These are phyloP conservation scores for Pleurotus citrinopileatus DNA, from an alignment of 768 basidiomycete species.

Conservation along the genomic window DNA sequence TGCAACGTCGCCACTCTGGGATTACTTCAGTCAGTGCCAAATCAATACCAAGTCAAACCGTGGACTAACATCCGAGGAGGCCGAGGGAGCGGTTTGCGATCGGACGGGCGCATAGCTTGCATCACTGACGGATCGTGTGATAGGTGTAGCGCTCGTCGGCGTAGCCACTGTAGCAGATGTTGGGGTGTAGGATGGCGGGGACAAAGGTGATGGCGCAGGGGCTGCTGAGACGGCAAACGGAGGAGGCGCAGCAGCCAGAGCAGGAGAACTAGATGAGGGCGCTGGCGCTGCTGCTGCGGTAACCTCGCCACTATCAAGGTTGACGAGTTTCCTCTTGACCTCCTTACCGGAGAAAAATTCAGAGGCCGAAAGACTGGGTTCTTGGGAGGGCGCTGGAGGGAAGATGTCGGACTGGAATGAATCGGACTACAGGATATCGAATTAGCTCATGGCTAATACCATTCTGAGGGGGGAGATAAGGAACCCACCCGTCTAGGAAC, in stretches of 20 bases:
- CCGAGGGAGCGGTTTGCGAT: constrained; percentile 2
- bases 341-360: constrained; percentile 90
- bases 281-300: constrained; percentile 15
- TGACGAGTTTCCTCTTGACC: constrained; percentile 73
- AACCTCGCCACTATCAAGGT: constrained; percentile 65
- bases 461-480: background rate
- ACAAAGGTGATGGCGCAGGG: constrained; percentile 13
- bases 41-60: background rate
- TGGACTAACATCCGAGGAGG: background rate
- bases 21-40: background rate
- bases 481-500: constrained; percentile 85
- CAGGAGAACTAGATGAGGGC: constrained; percentile 26
- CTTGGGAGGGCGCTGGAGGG: constrained; percentile 83
- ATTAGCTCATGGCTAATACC: constrained; percentile 4
- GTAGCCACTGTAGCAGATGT: constrained; percentile 13
- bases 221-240: constrained; percentile 17
- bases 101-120: background rate
- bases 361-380: constrained; percentile 74
- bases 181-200: constrained; percentile 18
- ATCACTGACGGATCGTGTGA: background rate
- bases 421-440: constrained; percentile 57
- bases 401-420: constrained; percentile 97
- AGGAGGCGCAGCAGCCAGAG: constrained; percentile 18
- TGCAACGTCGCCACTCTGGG: background rate
- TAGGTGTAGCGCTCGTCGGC: constrained; percentile 1